These are phyloP conservation scores for Ophiostoma sp. DNA, from an alignment of 2,329 filamentous ascomycete genomes.

Conservation along the genomic window DNA sequence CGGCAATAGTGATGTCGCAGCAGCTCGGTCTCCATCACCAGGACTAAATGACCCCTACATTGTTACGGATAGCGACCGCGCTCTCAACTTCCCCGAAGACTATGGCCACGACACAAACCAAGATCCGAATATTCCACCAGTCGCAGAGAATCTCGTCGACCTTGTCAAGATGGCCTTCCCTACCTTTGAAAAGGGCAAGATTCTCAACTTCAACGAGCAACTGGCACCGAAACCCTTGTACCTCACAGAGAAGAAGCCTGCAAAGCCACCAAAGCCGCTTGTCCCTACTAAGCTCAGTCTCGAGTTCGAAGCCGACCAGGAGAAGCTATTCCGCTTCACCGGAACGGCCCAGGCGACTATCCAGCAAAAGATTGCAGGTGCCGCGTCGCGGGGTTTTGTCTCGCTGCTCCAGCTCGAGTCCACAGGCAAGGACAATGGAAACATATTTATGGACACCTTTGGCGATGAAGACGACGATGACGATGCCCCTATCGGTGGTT, in stretches of 20 bases:
- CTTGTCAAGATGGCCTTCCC: constrained; percentile 76
- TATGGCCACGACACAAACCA: constrained; percentile 48
- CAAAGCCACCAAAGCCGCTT: constrained; percentile 73
- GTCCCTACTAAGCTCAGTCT: constrained; percentile 82
- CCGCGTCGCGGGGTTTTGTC: constrained; percentile 45
- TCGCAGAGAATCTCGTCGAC: constrained; percentile 67
- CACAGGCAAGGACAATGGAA: constrained; percentile 42
- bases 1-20: constrained; percentile 27
- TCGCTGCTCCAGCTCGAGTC: constrained; percentile 38
- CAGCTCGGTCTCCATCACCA: constrained; percentile 32
- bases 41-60: constrained; percentile 29
- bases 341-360: constrained; percentile 51
- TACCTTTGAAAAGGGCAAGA: constrained; percentile 66
- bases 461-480: constrained; percentile 45
- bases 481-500: constrained; percentile 64
- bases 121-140: constrained; percentile 59
- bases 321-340: constrained; percentile 75
- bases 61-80: constrained; percentile 32
- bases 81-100: constrained; percentile 41
- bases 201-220: constrained; percentile 74
- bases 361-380: constrained; percentile 52
- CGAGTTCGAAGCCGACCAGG: constrained; percentile 79
- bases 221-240: constrained; percentile 74
- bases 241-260: constrained; percentile 71
- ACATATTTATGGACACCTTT: constrained; percentile 33